Evolutionary conservation across 148 eudicot species (phyloP).

Genomic region (Nepenthes gracilis): DNA sequence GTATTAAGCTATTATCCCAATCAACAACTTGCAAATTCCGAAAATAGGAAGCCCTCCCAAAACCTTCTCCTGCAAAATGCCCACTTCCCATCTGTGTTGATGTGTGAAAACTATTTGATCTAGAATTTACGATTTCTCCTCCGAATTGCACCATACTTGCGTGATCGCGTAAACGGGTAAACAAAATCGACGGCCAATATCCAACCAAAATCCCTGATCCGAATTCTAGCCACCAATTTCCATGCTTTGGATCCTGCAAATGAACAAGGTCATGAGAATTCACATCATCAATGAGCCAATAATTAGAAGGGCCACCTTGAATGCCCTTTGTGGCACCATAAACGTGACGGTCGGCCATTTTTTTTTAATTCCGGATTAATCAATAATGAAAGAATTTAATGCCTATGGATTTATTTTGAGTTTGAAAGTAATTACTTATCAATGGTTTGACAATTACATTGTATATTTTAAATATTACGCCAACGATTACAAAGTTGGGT

Average conservation of each 20-base stretch:
- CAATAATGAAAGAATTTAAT: no score
- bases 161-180: constrained; percentile 50
- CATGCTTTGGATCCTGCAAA: constrained; percentile 76
- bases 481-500: no score
- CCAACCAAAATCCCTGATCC: constrained; percentile 77
- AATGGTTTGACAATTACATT: no score
- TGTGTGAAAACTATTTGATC: constrained; percentile 45
- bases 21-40: constrained; percentile 72
- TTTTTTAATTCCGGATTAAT: no score
- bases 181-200: constrained; percentile 76
- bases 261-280: neutral
- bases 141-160: constrained; percentile 92
- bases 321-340: no score
- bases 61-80: constrained; percentile 71
- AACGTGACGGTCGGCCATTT: no score
- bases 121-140: constrained; percentile 62
- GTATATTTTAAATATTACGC: no score
- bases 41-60: constrained; percentile 72
- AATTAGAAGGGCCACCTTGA: no score
- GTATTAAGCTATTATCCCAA: constrained; percentile 71
- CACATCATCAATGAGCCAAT: no score
- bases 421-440: no score
- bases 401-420: no score
- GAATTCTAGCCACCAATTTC: constrained; percentile 93
- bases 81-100: constrained; percentile 93